These are phyloP conservation scores for Xerocomellus amylosporus DNA, from an alignment of 768 basidiomycete species.

Conservation along the genomic window DNA sequence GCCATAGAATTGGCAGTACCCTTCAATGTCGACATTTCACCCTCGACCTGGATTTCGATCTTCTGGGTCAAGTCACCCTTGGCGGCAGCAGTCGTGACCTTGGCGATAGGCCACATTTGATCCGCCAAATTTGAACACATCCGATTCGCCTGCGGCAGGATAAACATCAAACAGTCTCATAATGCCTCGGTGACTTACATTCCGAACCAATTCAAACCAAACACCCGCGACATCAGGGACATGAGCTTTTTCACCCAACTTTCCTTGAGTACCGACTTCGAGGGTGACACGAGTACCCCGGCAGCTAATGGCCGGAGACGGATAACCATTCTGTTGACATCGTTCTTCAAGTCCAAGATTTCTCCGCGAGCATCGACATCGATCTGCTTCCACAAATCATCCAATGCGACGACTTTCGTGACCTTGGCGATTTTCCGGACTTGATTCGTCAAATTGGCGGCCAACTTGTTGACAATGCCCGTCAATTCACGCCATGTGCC, in stretches of 20 bases:
- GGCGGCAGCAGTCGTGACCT: constrained; percentile 86
- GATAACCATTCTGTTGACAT: constrained; percentile 51
- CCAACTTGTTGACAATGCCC: constrained; percentile 77
- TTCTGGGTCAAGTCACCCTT: constrained; percentile 89
- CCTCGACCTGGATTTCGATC: constrained; percentile 86
- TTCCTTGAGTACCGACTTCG: constrained; percentile 86
- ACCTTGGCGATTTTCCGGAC: constrained; percentile 59
- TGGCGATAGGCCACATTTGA: constrained; percentile 79
- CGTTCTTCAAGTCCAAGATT: constrained; percentile 73
- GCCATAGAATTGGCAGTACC: constrained; percentile 93
- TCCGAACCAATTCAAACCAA: constrained; percentile 80
- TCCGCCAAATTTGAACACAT: constrained; percentile 82
- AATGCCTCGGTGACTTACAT: constrained; percentile 41
- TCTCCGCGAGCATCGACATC: constrained; percentile 92
- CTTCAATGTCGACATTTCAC: constrained; percentile 84
- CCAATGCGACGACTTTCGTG: constrained; percentile 77
- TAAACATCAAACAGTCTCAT: constrained; percentile 7
- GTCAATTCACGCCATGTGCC: constrained; percentile 88
- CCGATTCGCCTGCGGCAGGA: constrained; percentile 56
- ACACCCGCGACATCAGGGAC: constrained; percentile 91
- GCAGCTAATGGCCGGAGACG: constrained; percentile 64
- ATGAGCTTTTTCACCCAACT: constrained; percentile 82
- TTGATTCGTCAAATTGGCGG: constrained; percentile 67
- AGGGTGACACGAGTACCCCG: constrained; percentile 83
- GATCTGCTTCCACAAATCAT: constrained; percentile 86